A percentile compares a stretch with the other conserved stretches of the same genome.
These are phyloP conservation scores for Cystobasidium onofrii DNA, from an alignment of 768 basidiomycete genomes.

Conservation along the genomic window DNA sequence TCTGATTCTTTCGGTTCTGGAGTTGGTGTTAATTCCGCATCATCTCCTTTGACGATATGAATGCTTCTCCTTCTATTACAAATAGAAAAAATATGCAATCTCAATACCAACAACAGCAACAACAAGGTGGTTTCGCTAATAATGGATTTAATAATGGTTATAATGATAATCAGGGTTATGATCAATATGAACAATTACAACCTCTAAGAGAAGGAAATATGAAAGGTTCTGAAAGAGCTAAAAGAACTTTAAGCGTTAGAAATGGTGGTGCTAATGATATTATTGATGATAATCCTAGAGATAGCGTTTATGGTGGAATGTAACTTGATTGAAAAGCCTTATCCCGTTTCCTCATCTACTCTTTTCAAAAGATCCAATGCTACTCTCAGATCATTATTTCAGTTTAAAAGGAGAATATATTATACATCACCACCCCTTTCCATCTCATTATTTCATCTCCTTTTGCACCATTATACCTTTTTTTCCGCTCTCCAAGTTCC, in stretches of 20 bases:
- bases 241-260: conserved; percentile 31
- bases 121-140: not conserved
- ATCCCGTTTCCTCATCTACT: too few species aligned
- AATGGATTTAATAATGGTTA: not conserved
- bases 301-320: conserved; percentile 29
- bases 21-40: not conserved
- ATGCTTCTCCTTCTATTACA: conserved; percentile 16
- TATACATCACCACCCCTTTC: too few species aligned
- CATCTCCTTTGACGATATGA: conserved; percentile 4
- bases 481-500: too few species aligned
- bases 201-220: not conserved
- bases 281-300: not conserved
- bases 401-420: too few species aligned
- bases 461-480: too few species aligned
- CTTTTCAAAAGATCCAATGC: too few species aligned
- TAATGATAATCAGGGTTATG: not conserved
- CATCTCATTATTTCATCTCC: too few species aligned
- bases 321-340: too few species aligned
- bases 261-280: conserved; percentile 18
- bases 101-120: not conserved
- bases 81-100: not conserved
- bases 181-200: not conserved
- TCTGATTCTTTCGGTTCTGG: conserved; percentile 19
- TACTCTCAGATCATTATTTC: too few species aligned
- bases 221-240: conserved; percentile 6